Evolutionary conservation across 1,284 basidiomycete species (phyloP).

Genomic region (Butyriboletus appendiculatus): DNA sequence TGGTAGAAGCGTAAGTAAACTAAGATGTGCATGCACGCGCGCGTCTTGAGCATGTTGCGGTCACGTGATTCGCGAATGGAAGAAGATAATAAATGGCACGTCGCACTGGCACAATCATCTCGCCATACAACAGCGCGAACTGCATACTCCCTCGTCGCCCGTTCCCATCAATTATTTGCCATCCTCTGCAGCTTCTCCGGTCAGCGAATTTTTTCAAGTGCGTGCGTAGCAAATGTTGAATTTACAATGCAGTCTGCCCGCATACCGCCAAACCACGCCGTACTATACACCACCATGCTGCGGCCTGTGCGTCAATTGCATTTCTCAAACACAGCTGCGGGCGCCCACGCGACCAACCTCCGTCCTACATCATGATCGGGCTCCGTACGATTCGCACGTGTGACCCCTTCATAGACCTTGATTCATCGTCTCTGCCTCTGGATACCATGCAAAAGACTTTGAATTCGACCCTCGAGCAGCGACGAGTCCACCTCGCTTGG

Average conservation of each 20-base stretch:
- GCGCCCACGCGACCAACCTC: slow-evolving; percentile 28
- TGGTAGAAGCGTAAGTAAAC: neutral
- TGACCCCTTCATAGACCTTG: slow-evolving; percentile 19
- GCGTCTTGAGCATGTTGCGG: neutral
- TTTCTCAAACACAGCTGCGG: slow-evolving; percentile 27
- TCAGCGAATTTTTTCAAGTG: slow-evolving; percentile 30
- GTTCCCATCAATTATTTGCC: slow-evolving; percentile 31
- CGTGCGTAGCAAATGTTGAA: slow-evolving; percentile 34
- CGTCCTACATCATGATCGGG: slow-evolving; percentile 32
- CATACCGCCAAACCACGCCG: slow-evolving; percentile 36
- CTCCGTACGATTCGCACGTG: slow-evolving; percentile 22
- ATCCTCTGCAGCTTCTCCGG: slow-evolving; percentile 28
- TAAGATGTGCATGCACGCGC: slow-evolving; percentile 2
- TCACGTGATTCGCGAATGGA: slow-evolving; percentile 12
- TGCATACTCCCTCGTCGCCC: slow-evolving; percentile 38
- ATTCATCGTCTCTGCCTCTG: slow-evolving; percentile 26
- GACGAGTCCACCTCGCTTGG: slow-evolving; percentile 41
- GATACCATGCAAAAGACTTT: slow-evolving; percentile 34
- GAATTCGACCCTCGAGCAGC: slow-evolving; percentile 40
- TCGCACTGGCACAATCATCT: too few species aligned
- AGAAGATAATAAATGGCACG: too few species aligned
- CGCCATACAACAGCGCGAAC: slow-evolving; percentile 27
- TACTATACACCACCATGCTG: slow-evolving; percentile 38
- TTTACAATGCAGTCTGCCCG: slow-evolving; percentile 38
- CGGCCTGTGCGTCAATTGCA: slow-evolving; percentile 28